Conservation (phyloP, 331 rosid species). For the Saraca asoca region DNA sequence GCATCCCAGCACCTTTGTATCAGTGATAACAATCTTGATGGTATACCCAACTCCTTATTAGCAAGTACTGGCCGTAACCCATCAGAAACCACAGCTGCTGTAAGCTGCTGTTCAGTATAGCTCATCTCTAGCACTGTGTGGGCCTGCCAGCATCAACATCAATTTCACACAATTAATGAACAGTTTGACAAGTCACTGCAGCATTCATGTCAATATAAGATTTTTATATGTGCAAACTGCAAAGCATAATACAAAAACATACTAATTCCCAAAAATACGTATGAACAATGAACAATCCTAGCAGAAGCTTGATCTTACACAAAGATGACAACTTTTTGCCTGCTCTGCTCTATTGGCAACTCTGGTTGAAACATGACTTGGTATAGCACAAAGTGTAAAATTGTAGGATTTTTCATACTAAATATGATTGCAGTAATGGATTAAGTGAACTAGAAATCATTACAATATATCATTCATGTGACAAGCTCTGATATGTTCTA, state of each 20-base stretch:
- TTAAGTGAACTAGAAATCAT: too few species aligned
- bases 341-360: too few species aligned
- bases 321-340: too few species aligned
- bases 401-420: too few species aligned
- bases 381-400: too few species aligned
- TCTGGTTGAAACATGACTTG: too few species aligned
- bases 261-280: background rate
- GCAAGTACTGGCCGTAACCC: constrained; percentile 80
- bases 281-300: background rate
- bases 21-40: constrained; percentile 62
- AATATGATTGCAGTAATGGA: too few species aligned
- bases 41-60: constrained; percentile 59
- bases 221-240: constrained; percentile 22
- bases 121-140: constrained; percentile 96
- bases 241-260: constrained; percentile 21
- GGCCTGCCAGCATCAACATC: constrained; percentile 50
- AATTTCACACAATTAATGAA: too few species aligned
- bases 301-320: too few species aligned
- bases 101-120: constrained; percentile 90
- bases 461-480: too few species aligned
- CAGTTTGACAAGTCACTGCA: too few species aligned
- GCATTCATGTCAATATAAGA: constrained; percentile 4
- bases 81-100: constrained; percentile 83
- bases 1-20: constrained; percentile 80
- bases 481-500: too few species aligned